These are phyloP conservation scores for Capronia coronata DNA, from an alignment of 2,329 filamentous ascomycete species.

Conservation along the genomic window DNA sequence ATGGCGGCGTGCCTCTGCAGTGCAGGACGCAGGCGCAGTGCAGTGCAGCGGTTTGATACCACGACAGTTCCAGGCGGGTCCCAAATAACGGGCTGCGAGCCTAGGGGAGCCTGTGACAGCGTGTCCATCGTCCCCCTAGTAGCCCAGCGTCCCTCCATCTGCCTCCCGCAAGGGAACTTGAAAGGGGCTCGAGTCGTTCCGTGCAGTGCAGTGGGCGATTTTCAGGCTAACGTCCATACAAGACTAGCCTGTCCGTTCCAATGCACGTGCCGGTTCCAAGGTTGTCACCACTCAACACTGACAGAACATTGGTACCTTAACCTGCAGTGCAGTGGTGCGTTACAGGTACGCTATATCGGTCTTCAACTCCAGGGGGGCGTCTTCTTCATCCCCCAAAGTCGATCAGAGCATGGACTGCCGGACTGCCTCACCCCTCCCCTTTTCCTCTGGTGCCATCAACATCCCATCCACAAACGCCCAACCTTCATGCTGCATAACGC, in stretches of 20 bases:
- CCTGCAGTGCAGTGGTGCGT: too few species aligned
- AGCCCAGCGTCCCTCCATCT: too few species aligned
- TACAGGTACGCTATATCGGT: too few species aligned
- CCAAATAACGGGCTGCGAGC: too few species aligned
- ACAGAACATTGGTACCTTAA: too few species aligned
- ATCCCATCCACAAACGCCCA: constrained; percentile 55
- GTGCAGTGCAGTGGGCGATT: background rate
- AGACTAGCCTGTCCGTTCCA: background rate
- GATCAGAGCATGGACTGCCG: too few species aligned
- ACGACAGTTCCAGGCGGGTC: too few species aligned
- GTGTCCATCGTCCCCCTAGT: too few species aligned
- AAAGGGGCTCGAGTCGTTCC: too few species aligned
- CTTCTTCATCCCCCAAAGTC: too few species aligned
- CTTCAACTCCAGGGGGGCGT: too few species aligned
- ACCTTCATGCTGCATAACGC: constrained; percentile 56
- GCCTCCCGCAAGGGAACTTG: too few species aligned
- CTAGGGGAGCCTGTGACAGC: background rate
- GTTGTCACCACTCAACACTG: background rate
- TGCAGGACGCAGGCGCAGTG: background rate
- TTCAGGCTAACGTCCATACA: background rate
- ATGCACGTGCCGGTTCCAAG: background rate
- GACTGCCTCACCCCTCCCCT: background rate
- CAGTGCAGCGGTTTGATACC: background rate
- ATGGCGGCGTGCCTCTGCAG: background rate
- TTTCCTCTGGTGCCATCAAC: constrained; percentile 32